Evolutionary conservation across 192 early-diverging fungal genomes (phyloP).

Genomic region (Neocallimastix lanati): DNA sequence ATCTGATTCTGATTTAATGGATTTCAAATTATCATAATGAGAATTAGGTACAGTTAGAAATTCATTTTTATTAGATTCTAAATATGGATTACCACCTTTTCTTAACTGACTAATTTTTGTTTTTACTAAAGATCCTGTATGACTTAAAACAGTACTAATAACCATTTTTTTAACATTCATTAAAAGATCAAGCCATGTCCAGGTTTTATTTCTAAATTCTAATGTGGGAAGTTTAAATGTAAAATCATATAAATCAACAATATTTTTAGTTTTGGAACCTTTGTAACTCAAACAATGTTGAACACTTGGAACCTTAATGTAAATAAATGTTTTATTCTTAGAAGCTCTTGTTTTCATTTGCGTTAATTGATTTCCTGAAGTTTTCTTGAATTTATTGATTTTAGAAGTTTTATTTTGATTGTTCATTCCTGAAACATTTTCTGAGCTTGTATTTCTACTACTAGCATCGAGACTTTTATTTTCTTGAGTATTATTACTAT

Average conservation of each 20-base stretch:
- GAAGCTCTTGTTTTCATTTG: conserved; percentile 75
- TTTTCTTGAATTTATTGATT: conserved; percentile 25
- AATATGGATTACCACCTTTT: neutral
- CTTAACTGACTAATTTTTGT: neutral
- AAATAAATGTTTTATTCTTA: conserved; percentile 72
- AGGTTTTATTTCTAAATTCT: conserved; percentile 65
- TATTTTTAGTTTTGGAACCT: conserved; percentile 59
- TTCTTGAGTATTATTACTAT: neutral
- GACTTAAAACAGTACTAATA: neutral
- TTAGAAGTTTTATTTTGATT: neutral
- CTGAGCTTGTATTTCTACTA: neutral
- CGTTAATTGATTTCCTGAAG: conserved; percentile 27
- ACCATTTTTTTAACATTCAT: conserved; percentile 37
- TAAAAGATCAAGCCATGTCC: conserved; percentile 58
- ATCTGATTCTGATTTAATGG: neutral
- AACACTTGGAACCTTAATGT: conserved; percentile 69
- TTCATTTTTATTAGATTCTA: neutral
- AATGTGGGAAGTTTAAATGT: conserved; percentile 52
- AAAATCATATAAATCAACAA: conserved; percentile 57
- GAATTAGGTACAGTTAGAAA: neutral
- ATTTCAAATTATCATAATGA: neutral
- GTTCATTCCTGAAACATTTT: neutral
- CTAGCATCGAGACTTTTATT: neutral
- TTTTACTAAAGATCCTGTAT: neutral
- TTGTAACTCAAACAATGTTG: conserved; percentile 70